phyloP scores from a whole-genome alignment of 108 stramenopile species.

The Cyclotella baltica region DNA sequence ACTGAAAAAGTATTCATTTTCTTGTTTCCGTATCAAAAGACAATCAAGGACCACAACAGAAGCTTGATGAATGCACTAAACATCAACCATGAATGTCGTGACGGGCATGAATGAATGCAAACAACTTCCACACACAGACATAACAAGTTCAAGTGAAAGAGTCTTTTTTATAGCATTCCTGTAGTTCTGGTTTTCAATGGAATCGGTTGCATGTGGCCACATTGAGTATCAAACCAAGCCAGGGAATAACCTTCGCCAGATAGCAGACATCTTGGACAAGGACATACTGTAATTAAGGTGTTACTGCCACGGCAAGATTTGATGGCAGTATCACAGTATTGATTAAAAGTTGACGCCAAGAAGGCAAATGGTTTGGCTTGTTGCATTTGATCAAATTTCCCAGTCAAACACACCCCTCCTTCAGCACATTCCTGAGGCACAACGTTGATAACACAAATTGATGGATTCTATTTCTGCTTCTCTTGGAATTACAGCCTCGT shows the following conservation, averaged over 20 bases:
- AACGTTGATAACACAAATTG: not conserved
- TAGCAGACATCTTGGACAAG: slow-evolving; percentile 14
- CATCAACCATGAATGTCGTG: slow-evolving; percentile 11
- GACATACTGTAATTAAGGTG: not conserved
- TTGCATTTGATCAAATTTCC: slow-evolving; percentile 36
- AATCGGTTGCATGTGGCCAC: too few relatives aligned
- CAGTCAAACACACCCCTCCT: slow-evolving; percentile 27
- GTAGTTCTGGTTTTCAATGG: too few relatives aligned
- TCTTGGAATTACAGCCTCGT: slow-evolving; percentile 1
- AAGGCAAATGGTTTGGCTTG: slow-evolving; percentile 23
- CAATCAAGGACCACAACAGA: slow-evolving; percentile 15
- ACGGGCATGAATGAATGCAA: not conserved
- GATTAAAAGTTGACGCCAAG: slow-evolving; percentile 22
- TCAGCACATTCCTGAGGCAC: not conserved
- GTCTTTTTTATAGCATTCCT: slow-evolving; percentile 16
- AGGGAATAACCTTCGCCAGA: slow-evolving; percentile 21
- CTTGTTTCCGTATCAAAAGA: not conserved
- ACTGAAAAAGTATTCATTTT: too few relatives aligned
- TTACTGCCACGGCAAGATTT: not conserved
- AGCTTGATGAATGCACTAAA: slow-evolving; percentile 23
- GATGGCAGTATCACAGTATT: slow-evolving; percentile 7
- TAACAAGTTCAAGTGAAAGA: slow-evolving; percentile 25
- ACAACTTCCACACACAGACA: slow-evolving; percentile 19
- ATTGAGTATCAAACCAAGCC: slow-evolving; percentile 11
- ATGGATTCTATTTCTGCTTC: not conserved